Evolutionary conservation across 73 alveolate species (phyloP).

Genomic region (Tetrahymena borealis): DNA sequence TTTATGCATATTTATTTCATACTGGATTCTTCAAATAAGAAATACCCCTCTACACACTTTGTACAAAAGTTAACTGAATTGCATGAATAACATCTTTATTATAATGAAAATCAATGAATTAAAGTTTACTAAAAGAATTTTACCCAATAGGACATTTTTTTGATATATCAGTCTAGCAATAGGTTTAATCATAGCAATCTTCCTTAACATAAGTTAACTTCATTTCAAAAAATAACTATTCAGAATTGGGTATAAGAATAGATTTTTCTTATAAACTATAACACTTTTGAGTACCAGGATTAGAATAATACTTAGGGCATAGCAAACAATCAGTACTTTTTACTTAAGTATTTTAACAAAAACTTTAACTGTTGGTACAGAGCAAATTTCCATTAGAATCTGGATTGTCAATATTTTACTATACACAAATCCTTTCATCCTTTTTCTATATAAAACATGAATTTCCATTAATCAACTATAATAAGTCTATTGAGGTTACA

Average conservation of each 20-base stretch:
- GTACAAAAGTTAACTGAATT: background rate
- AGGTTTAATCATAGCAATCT: background rate
- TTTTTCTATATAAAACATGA: background rate
- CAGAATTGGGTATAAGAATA: background rate
- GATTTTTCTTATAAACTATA: background rate
- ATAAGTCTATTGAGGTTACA: background rate
- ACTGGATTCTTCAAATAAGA: background rate
- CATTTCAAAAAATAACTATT: background rate
- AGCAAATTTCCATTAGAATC: background rate
- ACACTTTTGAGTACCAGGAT: background rate
- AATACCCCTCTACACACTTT: background rate
- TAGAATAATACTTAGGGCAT: background rate
- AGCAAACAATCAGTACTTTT: background rate
- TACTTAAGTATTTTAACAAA: background rate
- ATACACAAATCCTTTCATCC: background rate
- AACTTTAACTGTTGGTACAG: background rate
- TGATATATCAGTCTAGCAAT: background rate
- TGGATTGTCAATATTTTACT: background rate
- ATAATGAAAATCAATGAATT: background rate
- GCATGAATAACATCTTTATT: background rate
- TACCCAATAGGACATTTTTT: background rate
- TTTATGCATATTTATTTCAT: background rate
- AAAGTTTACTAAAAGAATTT: background rate
- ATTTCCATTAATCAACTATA: background rate
- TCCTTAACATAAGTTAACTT: background rate